Conservation (phyloP, 371 early-diverging fungal genomes). For the Mucor sp. region DNA sequence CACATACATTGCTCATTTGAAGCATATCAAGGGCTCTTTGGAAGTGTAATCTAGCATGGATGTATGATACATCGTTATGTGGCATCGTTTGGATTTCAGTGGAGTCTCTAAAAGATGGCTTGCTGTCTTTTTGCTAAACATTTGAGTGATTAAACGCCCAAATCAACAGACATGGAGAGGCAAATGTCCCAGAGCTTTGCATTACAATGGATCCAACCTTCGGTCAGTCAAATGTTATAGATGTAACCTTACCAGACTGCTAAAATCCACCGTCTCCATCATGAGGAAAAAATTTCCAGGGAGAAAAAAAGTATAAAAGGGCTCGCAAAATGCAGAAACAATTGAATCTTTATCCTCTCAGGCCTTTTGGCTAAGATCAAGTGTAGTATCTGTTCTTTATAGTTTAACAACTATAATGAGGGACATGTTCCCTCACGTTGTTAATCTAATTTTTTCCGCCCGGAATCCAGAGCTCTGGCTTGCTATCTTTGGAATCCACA, state of each 20-base stretch:
- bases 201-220: too few species aligned
- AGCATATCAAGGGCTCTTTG: background rate
- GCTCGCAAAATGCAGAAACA: constrained; percentile 15
- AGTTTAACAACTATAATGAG: constrained; percentile 74
- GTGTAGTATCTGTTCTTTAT: constrained; percentile 85
- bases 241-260: too few species aligned
- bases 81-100: too few species aligned
- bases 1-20: background rate
- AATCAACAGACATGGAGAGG: too few species aligned
- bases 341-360: constrained; percentile 60
- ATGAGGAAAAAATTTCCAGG: too few species aligned
- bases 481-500: constrained; percentile 37
- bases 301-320: constrained; percentile 36
- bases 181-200: too few species aligned
- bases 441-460: constrained; percentile 63
- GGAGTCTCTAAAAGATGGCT: too few species aligned
- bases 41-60: background rate
- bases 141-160: too few species aligned
- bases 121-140: too few species aligned
- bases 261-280: too few species aligned
- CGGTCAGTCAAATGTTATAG: too few species aligned
- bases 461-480: constrained; percentile 39
- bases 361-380: constrained; percentile 83
- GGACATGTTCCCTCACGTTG: constrained; percentile 46
- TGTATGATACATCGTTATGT: background rate